phyloP scores from a whole-genome alignment of 1,139 yeast genomes.

The Yamadazyma atlantica region DNA sequence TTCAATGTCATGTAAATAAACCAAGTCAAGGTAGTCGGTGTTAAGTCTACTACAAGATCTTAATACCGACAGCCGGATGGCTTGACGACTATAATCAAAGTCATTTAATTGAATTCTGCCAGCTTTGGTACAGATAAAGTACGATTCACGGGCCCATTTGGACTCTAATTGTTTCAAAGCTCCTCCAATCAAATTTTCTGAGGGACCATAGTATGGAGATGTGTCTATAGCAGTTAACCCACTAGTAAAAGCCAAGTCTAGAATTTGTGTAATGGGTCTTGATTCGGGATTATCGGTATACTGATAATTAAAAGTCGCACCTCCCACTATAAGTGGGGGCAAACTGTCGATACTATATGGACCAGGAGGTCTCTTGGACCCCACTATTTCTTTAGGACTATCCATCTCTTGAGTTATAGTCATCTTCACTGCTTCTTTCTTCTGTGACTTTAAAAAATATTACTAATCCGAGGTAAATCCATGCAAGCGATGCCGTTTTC shows the following conservation, averaged over 20 bases:
- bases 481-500: too few relatives aligned
- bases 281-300: constrained; percentile 66
- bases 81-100: constrained; percentile 68
- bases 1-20: constrained; percentile 88
- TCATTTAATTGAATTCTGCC: constrained; percentile 69
- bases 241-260: constrained; percentile 56
- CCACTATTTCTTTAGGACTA: constrained; percentile 19
- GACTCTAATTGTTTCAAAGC: constrained; percentile 49
- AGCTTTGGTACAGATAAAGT: constrained; percentile 81
- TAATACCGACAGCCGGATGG: constrained; percentile 60
- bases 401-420: too few relatives aligned
- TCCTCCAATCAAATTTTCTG: constrained; percentile 71
- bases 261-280: constrained; percentile 56
- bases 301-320: constrained; percentile 81
- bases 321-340: constrained; percentile 75
- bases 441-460: too few relatives aligned
- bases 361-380: constrained; percentile 13
- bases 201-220: constrained; percentile 90
- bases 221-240: constrained; percentile 86
- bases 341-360: constrained; percentile 29
- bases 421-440: too few relatives aligned
- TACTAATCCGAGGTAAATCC: too few relatives aligned
- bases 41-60: constrained; percentile 66
- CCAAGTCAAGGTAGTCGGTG: constrained; percentile 71
- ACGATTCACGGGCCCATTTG: constrained; percentile 57